Conservation (phyloP, 495 filamentous ascomycete species). For the Penicillium egyptiacum region DNA sequence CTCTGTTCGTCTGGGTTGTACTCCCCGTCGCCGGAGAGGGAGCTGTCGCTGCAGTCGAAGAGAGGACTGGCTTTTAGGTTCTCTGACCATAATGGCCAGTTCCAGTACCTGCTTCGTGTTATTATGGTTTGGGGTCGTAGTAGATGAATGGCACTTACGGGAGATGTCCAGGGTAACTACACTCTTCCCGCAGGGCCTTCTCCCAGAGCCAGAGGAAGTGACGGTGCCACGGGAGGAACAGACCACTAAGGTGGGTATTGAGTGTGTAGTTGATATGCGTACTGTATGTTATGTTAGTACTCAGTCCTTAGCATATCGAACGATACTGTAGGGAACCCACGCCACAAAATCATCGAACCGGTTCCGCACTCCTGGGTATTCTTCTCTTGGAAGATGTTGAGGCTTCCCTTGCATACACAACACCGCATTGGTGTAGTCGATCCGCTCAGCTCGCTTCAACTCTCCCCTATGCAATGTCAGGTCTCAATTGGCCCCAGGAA, state of each 20-base stretch:
- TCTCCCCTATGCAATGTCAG: conserved; percentile 35
- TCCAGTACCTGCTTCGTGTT: conserved; percentile 46
- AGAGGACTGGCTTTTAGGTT: conserved; percentile 40
- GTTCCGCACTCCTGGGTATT: conserved; percentile 50
- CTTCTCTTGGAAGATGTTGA: conserved; percentile 34
- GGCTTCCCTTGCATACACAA: conserved; percentile 49
- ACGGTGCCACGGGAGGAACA: conserved; percentile 68
- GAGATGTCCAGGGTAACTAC: conserved; percentile 59
- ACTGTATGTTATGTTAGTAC: conserved; percentile 30
- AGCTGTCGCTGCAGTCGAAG: conserved; percentile 48
- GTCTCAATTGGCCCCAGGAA: background rate
- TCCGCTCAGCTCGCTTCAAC: conserved; percentile 32
- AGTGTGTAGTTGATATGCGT: conserved; percentile 52
- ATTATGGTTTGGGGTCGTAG: background rate
- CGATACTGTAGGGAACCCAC: conserved; percentile 26
- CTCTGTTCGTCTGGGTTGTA: conserved; percentile 33
- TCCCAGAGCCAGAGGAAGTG: conserved; percentile 62
- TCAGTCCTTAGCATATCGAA: background rate
- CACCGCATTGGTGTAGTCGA: conserved; percentile 49
- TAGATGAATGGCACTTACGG: conserved; percentile 17
- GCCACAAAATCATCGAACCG: conserved; percentile 58
- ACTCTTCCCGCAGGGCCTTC: conserved; percentile 63
- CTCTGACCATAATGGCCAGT: conserved; percentile 45
- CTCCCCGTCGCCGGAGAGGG: conserved; percentile 50
- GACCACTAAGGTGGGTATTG: conserved; percentile 32